Evolutionary conservation across 192 early-diverging fungal species (phyloP), one percentile per base, ranked within the genome.

Genomic region (Backusella psychrophila): DNA sequence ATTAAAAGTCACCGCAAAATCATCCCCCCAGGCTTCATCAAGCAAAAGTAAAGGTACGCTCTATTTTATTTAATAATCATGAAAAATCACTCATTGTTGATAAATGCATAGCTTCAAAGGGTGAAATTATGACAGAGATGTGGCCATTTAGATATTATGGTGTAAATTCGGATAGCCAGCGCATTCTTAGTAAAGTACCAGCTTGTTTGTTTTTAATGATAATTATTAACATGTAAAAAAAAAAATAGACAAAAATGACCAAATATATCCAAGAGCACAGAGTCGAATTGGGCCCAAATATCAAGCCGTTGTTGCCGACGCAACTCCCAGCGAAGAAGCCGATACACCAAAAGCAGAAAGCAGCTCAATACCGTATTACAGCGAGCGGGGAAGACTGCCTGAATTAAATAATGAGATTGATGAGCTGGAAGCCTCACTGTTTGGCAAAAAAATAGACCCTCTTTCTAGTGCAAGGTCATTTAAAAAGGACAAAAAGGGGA

Each of bases 101-200:
- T 39, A 39, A 39, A 38, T 38, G 8, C 6, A 38, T 38, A 38
- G 53, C 8, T 11, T 9, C 19, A 21, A 56, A 56, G 1, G 53
- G 53, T 23, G 53, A 56, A 23, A 21, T 56, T n/a, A 85, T 83
- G 75, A 89, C 90, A 15, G 85, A 89, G 17, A 85, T 90, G 84
- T 97, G 95, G 94, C 96, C 96, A 11, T 97, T 92, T 76, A 86
- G 93, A 15, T 97, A 97, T 76, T 94, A 96, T 86, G 94, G 94
- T 17, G 88, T 94, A 23, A 91, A 95, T 80, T 89, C 91, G 0
- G 87, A 92, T 49, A 89, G 93, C 21, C 85, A 87, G 6, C 92
- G 94, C 49, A 89, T 96, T 31, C 76, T 85, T 69, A 90, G 89
- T 90, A 78, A 34, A 63, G 29, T 7, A 49, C 6, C 6, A 6